These are phyloP conservation scores for Coemansia sp. DNA, from an alignment of 192 early-diverging fungal species.

Conservation along the genomic window DNA sequence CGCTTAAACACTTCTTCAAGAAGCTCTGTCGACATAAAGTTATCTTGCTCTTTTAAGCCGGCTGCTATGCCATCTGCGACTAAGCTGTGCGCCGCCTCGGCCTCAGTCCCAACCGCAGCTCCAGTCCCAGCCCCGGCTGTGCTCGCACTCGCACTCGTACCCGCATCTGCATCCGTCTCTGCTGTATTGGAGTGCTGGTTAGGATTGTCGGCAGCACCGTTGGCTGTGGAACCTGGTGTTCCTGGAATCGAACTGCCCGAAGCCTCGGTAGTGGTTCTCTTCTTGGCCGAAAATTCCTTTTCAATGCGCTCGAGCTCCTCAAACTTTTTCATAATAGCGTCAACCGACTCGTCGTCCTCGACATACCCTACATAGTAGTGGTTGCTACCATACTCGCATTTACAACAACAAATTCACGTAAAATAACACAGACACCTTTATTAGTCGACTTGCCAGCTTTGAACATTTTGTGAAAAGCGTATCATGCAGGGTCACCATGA, in stretches of 20 bases:
- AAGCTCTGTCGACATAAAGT: constrained; percentile 70
- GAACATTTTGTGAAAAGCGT: too few species aligned
- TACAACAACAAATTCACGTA: background rate
- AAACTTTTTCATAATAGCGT: constrained; percentile 98
- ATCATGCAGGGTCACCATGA: too few species aligned
- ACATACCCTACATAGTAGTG: constrained; percentile 93
- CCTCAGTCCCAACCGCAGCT: background rate
- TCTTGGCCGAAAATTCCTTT: constrained; percentile 68
- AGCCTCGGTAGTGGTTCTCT: constrained; percentile 19
- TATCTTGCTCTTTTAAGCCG: background rate
- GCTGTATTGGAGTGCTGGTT: background rate
- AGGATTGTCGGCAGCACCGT: background rate
- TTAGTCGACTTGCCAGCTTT: too few species aligned
- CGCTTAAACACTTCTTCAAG: constrained; percentile 89
- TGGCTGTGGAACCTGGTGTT: constrained; percentile 10
- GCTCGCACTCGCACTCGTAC: background rate
- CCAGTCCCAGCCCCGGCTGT: background rate
- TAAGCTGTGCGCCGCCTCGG: background rate
- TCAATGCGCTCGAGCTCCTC: constrained; percentile 91
- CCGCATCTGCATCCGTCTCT: background rate
- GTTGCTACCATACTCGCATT: constrained; percentile 26
- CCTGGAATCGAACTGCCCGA: constrained; percentile 11
- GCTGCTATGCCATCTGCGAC: background rate
- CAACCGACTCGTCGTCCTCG: constrained; percentile 94
- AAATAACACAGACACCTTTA: background rate